These are phyloP conservation scores for Angomonas ambiguus DNA, from an alignment of 208 protist species.

Conservation along the genomic window DNA sequence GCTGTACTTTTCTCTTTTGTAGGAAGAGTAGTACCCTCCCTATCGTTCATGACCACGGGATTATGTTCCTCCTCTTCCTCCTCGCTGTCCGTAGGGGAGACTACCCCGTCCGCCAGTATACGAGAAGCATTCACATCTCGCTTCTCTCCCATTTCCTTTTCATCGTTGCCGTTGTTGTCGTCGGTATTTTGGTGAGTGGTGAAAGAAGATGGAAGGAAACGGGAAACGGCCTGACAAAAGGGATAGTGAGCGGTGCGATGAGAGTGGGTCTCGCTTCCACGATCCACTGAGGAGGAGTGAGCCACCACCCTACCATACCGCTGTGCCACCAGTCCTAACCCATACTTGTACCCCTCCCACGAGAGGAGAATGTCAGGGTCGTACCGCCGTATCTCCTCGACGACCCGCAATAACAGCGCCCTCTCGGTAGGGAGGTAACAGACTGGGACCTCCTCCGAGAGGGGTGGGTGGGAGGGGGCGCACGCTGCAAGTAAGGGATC, in stretches of 20 bases:
- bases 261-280: neutral
- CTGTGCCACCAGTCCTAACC: slow-evolving; percentile 49
- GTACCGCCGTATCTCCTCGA: slow-evolving; percentile 33
- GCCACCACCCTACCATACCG: slow-evolving; percentile 47
- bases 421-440: slow-evolving; percentile 36
- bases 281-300: slow-evolving; percentile 11
- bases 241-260: neutral
- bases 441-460: slow-evolving; percentile 32
- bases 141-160: neutral
- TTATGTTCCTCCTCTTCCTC: neutral
- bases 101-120: neutral
- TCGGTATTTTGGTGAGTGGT: too few relatives aligned
- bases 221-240: neutral
- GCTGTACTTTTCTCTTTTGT: neutral
- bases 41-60: neutral
- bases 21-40: neutral
- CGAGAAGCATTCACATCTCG: neutral
- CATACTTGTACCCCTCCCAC: slow-evolving; percentile 75
- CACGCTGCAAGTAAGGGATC: neutral
- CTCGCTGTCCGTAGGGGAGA: neutral
- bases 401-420: slow-evolving; percentile 39
- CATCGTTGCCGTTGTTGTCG: too few relatives aligned
- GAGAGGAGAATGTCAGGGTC: slow-evolving; percentile 75
- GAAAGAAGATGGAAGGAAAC: neutral
- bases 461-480: neutral